Evolutionary conservation across 306 rosid genomes (phyloP), one percentile per base, ranked within the genome.

Genomic region (Vigna unguiculata): DNA sequence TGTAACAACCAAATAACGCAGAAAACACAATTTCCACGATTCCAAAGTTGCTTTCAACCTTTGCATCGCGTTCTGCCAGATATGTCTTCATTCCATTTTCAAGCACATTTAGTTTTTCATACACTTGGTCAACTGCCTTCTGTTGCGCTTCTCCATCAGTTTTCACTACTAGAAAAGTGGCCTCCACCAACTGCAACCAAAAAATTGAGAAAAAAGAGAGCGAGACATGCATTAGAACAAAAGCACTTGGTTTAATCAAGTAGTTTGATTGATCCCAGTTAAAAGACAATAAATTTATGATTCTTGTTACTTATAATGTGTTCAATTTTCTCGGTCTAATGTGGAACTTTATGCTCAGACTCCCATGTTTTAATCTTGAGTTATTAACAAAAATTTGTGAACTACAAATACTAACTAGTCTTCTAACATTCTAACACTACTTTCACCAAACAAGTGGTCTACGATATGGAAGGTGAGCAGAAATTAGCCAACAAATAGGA

Each of bases 81-180:
- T 62, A 57, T 19, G 21, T 25, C 78, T 71, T 86, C 61, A 86
- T 74, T 62, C 80, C 90, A 54, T 83, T 69, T 38, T 86, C 87
- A 14, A 86, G 75, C 28, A 75, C 1, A 46, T 11, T 46, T 60
- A 83, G 21, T 8, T 71, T 53, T 75, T 83, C 85, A n/a, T 19
- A 12, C 16, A 74, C 3, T 52, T 78, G 67, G 6, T 53, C 34
- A 22, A 69, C 7, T 1, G 75, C 85, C 45, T 74, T 81, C 34
- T 70, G 63, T 21, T 77, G 87, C 9, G 9, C 75, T 59, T 83
- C 84, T 74, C 84, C 87, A 6, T 74, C 80, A 12, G 70, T 81
- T 84, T 52, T 76, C 12, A 78, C 0, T 2, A 76, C 53, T 15
- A 8, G 10, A 8, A 53, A 1, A n/a, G 8, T 5, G 16, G 1